A percentile compares a stretch with the other conserved stretches of the same genome.
Evolutionary conservation across 179 eudicot genomes (phyloP).

Genomic region (Sideroxylon spinosum): DNA sequence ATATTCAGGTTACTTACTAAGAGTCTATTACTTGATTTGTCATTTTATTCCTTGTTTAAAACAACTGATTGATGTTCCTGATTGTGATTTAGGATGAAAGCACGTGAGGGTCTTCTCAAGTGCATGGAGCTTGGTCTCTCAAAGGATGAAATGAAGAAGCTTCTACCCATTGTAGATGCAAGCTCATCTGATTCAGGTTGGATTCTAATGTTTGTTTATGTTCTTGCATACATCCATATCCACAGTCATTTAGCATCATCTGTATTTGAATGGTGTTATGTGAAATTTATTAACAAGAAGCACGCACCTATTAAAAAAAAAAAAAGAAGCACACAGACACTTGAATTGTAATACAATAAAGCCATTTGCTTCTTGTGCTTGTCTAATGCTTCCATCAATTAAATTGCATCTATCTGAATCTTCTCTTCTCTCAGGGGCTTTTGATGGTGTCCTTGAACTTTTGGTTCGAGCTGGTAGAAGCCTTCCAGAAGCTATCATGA

Average conservation of each 20-base stretch:
- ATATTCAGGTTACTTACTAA: neutral
- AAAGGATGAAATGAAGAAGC: constrained; percentile 94
- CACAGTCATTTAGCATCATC: too few species aligned
- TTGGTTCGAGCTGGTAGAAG: constrained; percentile 97
- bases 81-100: constrained; percentile 69
- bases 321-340: neutral
- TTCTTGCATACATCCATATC: too few species aligned
- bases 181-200: constrained; percentile 98
- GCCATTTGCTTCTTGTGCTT: neutral
- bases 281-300: neutral
- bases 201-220: neutral
- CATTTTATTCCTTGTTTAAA: neutral
- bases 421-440: constrained; percentile 51
- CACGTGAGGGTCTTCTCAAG: constrained; percentile 96
- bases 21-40: neutral
- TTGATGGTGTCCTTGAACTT: constrained; percentile 95
- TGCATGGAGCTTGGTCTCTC: constrained; percentile 96
- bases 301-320: too few species aligned
- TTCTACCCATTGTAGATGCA: constrained; percentile 92
- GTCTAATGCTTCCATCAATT: neutral
- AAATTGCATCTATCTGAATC: neutral
- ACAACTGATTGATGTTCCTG: neutral
- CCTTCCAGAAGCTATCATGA: constrained; percentile 97
- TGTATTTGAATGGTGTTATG: neutral
- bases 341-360: neutral